Conservation (phyloP, 179 eudicot species). For the Actinidia chinensis region DNA sequence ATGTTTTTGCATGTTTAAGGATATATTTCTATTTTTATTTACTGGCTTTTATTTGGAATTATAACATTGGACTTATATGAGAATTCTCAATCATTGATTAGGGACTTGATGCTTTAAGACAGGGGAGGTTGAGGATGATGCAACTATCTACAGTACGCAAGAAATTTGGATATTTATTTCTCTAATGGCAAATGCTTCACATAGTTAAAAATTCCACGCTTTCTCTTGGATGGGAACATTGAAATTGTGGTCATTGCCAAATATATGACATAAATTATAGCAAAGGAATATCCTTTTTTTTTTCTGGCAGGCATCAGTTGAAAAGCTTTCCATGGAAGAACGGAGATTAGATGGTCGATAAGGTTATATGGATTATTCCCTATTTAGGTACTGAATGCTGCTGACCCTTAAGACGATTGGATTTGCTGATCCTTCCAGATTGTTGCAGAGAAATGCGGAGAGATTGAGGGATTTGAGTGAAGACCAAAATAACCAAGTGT, state of each 20-base stretch:
- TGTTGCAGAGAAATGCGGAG: constrained; percentile 88
- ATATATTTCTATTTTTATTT: neutral
- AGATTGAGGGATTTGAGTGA: constrained; percentile 80
- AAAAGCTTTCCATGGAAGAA: constrained; percentile 76
- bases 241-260: neutral
- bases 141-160: constrained; percentile 54
- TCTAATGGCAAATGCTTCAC: too few relatives aligned
- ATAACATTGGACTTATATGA: constrained; percentile 10
- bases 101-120: constrained; percentile 83
- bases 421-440: constrained; percentile 30
- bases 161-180: neutral
- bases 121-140: constrained; percentile 59
- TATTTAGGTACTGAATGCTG: constrained; percentile 23
- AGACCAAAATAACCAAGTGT: constrained; percentile 80
- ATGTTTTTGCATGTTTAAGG: neutral
- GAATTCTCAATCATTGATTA: constrained; percentile 38
- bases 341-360: constrained; percentile 72
- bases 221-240: neutral
- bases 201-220: neutral
- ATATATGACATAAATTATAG: neutral
- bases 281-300: constrained; percentile 3
- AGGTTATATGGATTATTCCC: constrained; percentile 44
- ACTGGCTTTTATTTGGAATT: neutral
- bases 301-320: constrained; percentile 68
- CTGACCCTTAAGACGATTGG: constrained; percentile 4